Evolutionary conservation across 108 stramenopile species (phyloP).

Genomic region (Nitzschia palea): DNA sequence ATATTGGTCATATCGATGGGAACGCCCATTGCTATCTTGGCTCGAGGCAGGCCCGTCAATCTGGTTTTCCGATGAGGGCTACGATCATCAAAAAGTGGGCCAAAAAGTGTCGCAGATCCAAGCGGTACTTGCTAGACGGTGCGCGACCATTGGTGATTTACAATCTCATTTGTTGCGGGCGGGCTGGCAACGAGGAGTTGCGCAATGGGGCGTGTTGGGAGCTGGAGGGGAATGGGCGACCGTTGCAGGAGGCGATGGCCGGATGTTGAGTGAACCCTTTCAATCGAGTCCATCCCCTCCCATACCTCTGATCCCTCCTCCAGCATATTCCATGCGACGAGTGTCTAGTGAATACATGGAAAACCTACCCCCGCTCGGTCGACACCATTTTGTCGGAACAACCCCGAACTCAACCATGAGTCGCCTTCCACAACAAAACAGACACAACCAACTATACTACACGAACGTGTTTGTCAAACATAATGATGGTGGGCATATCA

Average conservation of each 20-base stretch:
- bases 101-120: constrained; percentile 83
- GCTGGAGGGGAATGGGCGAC: constrained; percentile 78
- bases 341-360: constrained; percentile 15
- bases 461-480: constrained; percentile 45
- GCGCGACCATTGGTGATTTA: constrained; percentile 78
- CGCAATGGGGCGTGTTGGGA: constrained; percentile 82
- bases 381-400: background rate
- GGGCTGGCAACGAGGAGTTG: constrained; percentile 81
- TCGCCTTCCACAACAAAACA: constrained; percentile 7
- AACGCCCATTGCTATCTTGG: constrained; percentile 71
- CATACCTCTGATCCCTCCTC: background rate
- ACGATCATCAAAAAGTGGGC: constrained; percentile 69
- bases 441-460: constrained; percentile 25
- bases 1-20: constrained; percentile 80
- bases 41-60: constrained; percentile 75
- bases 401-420: constrained; percentile 14
- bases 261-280: constrained; percentile 21
- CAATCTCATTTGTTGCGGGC: constrained; percentile 75
- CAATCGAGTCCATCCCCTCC: background rate
- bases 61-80: constrained; percentile 57
- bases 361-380: background rate
- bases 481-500: constrained; percentile 54
- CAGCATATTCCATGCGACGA: background rate
- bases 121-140: constrained; percentile 78
- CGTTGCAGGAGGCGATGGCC: constrained; percentile 64